Conservation (phyloP, 306 rosid genomes). For the Senna tora region DNA sequence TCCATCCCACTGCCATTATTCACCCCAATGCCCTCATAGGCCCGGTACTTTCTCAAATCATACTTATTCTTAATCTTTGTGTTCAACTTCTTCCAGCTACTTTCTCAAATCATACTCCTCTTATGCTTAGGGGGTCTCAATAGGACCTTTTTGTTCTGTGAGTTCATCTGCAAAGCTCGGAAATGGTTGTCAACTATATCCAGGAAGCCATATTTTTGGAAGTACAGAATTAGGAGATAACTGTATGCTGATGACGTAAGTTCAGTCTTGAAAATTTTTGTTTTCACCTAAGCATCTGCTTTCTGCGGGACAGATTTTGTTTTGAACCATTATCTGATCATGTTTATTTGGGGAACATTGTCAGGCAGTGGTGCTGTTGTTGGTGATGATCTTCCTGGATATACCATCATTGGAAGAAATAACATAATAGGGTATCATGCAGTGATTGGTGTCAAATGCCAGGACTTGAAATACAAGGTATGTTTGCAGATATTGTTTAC, state of each 20-base stretch:
- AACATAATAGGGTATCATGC: conserved; percentile 90
- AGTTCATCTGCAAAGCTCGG: conserved; percentile 77
- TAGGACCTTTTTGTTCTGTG: conserved; percentile 94
- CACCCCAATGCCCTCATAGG: conserved; percentile 80
- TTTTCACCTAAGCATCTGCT: conserved; percentile 23
- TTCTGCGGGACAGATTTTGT: neutral
- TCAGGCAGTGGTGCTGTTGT: conserved; percentile 92
- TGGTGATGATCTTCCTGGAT: conserved; percentile 90
- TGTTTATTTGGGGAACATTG: conserved; percentile 38
- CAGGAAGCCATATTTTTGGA: conserved; percentile 89
- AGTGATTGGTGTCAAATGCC: conserved; percentile 82
- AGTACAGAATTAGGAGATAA: conserved; percentile 73
- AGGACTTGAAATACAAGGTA: conserved; percentile 90
- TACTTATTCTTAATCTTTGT: too few species aligned
- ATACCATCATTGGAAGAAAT: conserved; percentile 70
- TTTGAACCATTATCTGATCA: conserved; percentile 4
- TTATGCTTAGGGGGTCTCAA: conserved; percentile 69
- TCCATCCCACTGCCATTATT: conserved; percentile 74
- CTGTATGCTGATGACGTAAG: conserved; percentile 88
- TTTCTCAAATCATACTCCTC: neutral
- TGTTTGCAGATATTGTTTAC: conserved; percentile 9
- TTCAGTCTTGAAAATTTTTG: conserved; percentile 36
- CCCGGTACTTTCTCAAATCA: conserved; percentile 46
- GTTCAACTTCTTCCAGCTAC: too few species aligned
- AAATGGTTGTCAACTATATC: conserved; percentile 70